Percentiles rank a stretch among this genome's conserved stretches.
Conservation (phyloP, 805 yeast species). For the Barnettozyma wickerhamii region DNA sequence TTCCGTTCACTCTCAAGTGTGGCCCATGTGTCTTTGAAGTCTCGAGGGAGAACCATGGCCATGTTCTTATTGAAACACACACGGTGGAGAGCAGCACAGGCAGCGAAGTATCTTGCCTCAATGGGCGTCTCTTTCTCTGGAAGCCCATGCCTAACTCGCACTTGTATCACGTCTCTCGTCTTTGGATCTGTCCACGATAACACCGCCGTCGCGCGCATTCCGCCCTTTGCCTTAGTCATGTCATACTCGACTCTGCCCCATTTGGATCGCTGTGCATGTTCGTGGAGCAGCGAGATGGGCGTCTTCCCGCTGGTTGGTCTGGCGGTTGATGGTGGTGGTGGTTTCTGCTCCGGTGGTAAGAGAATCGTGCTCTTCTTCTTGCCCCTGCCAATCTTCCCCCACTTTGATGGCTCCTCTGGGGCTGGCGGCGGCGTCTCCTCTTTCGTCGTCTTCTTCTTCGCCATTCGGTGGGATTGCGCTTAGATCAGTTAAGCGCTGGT, state of each 20-base stretch:
- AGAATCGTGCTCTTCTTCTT: slow-evolving; percentile 1
- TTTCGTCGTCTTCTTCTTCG: slow-evolving; percentile 4
- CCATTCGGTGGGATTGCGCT: too few species aligned
- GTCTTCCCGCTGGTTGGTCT: slow-evolving; percentile 59
- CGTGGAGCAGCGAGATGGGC: slow-evolving; percentile 82
- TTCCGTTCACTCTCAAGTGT: slow-evolving; percentile 61
- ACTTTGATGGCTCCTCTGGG: slow-evolving; percentile 1
- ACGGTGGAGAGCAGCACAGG: slow-evolving; percentile 81
- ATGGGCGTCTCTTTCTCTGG: slow-evolving; percentile 73
- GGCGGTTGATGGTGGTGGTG: slow-evolving; percentile 11
- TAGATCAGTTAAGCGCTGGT: too few species aligned
- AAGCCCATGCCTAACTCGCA: slow-evolving; percentile 49
- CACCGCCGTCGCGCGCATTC: slow-evolving; percentile 61
- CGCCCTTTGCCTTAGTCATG: slow-evolving; percentile 50
- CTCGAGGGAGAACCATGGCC: slow-evolving; percentile 82
- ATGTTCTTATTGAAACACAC: slow-evolving; percentile 77
- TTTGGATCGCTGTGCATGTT: slow-evolving; percentile 79
- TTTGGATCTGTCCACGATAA: slow-evolving; percentile 77
- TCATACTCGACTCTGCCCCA: slow-evolving; percentile 88
- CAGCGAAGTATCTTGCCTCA: slow-evolving; percentile 88
- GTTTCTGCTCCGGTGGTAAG: slow-evolving; percentile 4
- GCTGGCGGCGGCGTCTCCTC: slow-evolving; percentile 1
- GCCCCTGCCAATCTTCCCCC: background rate
- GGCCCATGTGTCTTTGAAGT: slow-evolving; percentile 76
- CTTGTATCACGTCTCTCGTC: slow-evolving; percentile 58